Conservation (phyloP, 805 yeast genomes). For the Komagataella phaffii region DNA sequence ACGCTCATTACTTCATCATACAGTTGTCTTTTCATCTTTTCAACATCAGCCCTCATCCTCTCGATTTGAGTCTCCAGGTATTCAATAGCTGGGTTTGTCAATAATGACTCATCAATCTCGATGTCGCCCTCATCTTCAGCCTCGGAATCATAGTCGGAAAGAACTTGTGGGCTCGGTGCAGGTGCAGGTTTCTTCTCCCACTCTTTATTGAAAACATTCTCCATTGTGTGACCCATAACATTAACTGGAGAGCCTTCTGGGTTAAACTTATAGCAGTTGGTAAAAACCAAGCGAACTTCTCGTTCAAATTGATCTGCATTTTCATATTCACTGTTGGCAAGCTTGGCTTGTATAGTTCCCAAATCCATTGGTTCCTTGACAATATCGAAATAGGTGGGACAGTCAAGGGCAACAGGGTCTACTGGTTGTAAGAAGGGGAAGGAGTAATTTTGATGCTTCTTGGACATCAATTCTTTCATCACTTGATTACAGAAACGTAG, state of each 20-base stretch:
- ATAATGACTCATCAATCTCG: slow-evolving; percentile 43
- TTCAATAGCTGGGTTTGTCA: slow-evolving; percentile 82
- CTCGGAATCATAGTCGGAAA: slow-evolving; percentile 34
- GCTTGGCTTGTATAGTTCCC: slow-evolving; percentile 68
- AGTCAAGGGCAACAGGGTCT: slow-evolving; percentile 85
- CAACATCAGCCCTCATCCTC: slow-evolving; percentile 77
- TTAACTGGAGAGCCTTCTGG: slow-evolving; percentile 97
- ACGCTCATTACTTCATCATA: slow-evolving; percentile 53
- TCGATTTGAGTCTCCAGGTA: slow-evolving; percentile 78
- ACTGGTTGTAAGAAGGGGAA: slow-evolving; percentile 92
- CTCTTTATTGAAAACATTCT: slow-evolving; percentile 70
- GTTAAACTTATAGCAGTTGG: slow-evolving; percentile 83
- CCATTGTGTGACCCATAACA: slow-evolving; percentile 87
- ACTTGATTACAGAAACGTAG: slow-evolving; percentile 75
- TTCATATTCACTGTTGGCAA: slow-evolving; percentile 78
- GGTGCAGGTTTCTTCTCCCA: slow-evolving; percentile 82
- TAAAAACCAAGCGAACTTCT: slow-evolving; percentile 74
- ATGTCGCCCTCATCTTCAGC: slow-evolving; percentile 35
- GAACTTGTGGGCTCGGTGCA: slow-evolving; percentile 39
- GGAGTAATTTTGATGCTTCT: slow-evolving; percentile 73
- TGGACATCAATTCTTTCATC: slow-evolving; percentile 67
- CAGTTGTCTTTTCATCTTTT: slow-evolving; percentile 68
- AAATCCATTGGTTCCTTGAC: slow-evolving; percentile 94
- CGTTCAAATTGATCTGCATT: slow-evolving; percentile 77
- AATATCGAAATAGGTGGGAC: slow-evolving; percentile 80